Conservation (phyloP, 202 grass and related monocot genomes). For the Panicum hallii region DNA sequence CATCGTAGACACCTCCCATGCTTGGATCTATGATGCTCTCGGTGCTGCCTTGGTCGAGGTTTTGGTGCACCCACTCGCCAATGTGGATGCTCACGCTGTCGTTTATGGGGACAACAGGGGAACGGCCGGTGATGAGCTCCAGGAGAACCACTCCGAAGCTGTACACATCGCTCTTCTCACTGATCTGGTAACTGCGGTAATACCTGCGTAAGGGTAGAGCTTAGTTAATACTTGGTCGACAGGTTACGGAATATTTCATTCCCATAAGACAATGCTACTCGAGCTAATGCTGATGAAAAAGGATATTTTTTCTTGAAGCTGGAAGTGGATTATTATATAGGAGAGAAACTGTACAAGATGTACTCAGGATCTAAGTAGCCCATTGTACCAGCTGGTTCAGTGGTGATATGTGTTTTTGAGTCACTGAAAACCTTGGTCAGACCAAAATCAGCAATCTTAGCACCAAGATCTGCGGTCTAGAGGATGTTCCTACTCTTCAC, state of each 20-base stretch:
- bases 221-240: neutral
- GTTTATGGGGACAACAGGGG: constrained; percentile 37
- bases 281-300: neutral
- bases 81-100: constrained; percentile 56
- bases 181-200: constrained; percentile 46
- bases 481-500: constrained; percentile 56
- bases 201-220: constrained; percentile 46
- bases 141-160: constrained; percentile 62
- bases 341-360: neutral
- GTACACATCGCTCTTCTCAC: constrained; percentile 59
- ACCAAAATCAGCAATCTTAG: constrained; percentile 56
- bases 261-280: neutral
- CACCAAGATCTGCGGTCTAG: constrained; percentile 28
- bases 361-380: constrained; percentile 56
- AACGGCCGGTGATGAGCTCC: constrained; percentile 56
- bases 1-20: constrained; percentile 53
- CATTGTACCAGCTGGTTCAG: constrained; percentile 45
- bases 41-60: constrained; percentile 44
- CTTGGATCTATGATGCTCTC: constrained; percentile 53
- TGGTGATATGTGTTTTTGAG: constrained; percentile 51
- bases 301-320: neutral
- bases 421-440: constrained; percentile 53
- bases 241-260: neutral
- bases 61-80: constrained; percentile 58
- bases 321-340: neutral